These are phyloP conservation scores for Pseudoscleropodium purum DNA, from an alignment of 225 moss, liverwort and hornwort genomes.

Conservation along the genomic window DNA sequence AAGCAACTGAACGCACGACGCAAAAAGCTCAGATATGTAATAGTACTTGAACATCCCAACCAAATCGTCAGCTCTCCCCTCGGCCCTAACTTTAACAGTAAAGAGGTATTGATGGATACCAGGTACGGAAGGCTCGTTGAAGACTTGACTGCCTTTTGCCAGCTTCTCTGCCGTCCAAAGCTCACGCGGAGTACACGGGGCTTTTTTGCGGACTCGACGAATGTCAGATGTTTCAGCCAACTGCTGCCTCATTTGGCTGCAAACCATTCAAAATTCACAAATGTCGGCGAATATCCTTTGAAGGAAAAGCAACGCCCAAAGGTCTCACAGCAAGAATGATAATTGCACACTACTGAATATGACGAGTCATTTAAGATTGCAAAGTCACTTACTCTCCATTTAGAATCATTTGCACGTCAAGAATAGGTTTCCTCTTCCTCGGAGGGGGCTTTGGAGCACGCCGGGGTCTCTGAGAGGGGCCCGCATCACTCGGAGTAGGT, in stretches of 20 bases:
- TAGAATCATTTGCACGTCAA: slow-evolving; percentile 69
- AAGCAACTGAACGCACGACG: neutral
- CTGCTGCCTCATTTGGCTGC: slow-evolving; percentile 91
- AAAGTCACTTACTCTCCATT: slow-evolving; percentile 76
- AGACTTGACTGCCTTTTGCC: slow-evolving; percentile 44
- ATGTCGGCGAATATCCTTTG: neutral
- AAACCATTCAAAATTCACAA: slow-evolving; percentile 1
- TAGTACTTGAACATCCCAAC: neutral
- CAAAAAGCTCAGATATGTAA: neutral
- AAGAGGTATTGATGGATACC: slow-evolving; percentile 21
- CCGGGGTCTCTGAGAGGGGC: slow-evolving; percentile 25
- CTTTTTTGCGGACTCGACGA: slow-evolving; percentile 82
- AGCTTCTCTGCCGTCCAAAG: slow-evolving; percentile 76
- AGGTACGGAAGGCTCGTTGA: slow-evolving; percentile 72
- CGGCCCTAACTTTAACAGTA: neutral
- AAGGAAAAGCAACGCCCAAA: neutral
- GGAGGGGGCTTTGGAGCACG: slow-evolving; percentile 50
- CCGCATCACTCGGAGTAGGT: slow-evolving; percentile 67
- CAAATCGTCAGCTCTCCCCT: neutral
- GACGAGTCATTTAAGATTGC: neutral
- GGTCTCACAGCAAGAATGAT: neutral
- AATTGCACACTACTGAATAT: neutral
- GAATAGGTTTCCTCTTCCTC: slow-evolving; percentile 80
- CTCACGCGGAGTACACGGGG: slow-evolving; percentile 76
- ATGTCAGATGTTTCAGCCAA: slow-evolving; percentile 81